A percentile compares a stretch with the other conserved stretches of the same genome.
Conservation (phyloP, 192 early-diverging fungal species). For the Backusella tarrabulga region DNA sequence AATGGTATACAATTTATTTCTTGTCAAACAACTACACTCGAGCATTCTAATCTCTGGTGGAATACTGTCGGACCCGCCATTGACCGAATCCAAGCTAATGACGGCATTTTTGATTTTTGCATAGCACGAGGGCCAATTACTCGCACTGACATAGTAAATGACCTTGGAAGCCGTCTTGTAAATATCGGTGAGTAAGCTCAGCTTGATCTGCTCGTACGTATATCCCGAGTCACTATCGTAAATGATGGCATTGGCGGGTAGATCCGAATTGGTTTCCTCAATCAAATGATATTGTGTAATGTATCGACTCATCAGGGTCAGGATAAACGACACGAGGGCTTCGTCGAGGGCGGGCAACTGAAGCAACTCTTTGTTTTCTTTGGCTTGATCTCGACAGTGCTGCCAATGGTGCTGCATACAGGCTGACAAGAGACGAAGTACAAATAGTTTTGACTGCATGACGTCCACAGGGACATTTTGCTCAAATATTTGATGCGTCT, state of each 20-base stretch:
- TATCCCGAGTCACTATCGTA: neutral
- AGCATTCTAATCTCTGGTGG: constrained; percentile 28
- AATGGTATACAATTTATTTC: constrained; percentile 11
- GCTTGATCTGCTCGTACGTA: constrained; percentile 24
- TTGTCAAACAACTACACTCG: constrained; percentile 22
- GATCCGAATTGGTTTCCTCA: constrained; percentile 17
- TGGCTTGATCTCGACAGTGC: constrained; percentile 43
- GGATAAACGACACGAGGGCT: constrained; percentile 33
- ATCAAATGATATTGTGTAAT: constrained; percentile 20
- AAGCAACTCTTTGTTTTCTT: neutral
- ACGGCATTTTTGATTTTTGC: constrained; percentile 49
- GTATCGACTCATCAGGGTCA: constrained; percentile 20
- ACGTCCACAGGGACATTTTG: constrained; percentile 51
- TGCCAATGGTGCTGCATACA: constrained; percentile 88
- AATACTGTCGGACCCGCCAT: neutral
- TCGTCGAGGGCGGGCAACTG: constrained; percentile 79
- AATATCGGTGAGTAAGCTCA: constrained; percentile 57
- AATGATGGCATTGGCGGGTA: neutral
- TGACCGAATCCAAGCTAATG: neutral
- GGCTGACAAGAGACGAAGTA: constrained; percentile 77
- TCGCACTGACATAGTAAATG: constrained; percentile 82
- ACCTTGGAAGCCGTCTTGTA: constrained; percentile 78
- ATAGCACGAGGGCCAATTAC: constrained; percentile 85
- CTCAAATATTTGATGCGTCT: constrained; percentile 37
- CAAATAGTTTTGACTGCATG: constrained; percentile 81